A percentile compares a stretch with the other conserved stretches of the same genome.
Conservation (phyloP, 352 stramenopile genomes). For the Globisporangium uncinulatum region DNA sequence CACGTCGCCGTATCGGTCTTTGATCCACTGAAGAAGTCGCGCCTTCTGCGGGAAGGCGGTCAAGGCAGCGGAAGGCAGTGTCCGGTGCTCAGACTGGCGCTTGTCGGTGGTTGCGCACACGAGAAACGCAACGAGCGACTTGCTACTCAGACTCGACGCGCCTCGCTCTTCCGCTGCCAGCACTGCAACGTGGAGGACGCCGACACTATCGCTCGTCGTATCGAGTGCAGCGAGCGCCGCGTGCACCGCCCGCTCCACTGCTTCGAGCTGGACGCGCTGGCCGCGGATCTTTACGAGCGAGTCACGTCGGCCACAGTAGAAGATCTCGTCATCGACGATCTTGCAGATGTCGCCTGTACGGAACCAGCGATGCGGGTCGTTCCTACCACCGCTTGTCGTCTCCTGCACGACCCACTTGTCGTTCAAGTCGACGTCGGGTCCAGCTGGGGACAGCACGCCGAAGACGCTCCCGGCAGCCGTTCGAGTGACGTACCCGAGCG, state of each 20-base stretch:
- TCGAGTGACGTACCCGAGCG: constrained; percentile 26
- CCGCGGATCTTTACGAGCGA: constrained; percentile 50
- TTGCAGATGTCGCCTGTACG: constrained; percentile 41
- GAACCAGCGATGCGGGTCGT: constrained; percentile 14
- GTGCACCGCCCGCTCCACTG: constrained; percentile 24
- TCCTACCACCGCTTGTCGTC: neutral
- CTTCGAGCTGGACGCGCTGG: constrained; percentile 43
- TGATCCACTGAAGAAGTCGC: constrained; percentile 25
- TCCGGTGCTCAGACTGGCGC: too few relatives aligned
- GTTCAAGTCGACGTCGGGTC: too few relatives aligned
- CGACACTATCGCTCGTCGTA: neutral
- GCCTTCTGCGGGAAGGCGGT: constrained; percentile 9
- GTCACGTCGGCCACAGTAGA: constrained; percentile 38
- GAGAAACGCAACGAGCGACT: constrained; percentile 8
- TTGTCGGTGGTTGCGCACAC: neutral
- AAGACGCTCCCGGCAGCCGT: neutral
- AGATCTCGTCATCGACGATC: constrained; percentile 24
- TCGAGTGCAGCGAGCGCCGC: constrained; percentile 14
- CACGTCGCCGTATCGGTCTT: constrained; percentile 19
- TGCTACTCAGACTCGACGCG: constrained; percentile 2
- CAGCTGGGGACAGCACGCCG: too few relatives aligned
- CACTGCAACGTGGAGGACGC: neutral
- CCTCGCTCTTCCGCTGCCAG: constrained; percentile 4
- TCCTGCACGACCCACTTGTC: constrained; percentile 1
- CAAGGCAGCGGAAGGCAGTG: neutral